These are phyloP conservation scores for Trichophyton schoenleinii DNA, from an alignment of 2,329 filamentous ascomycete species.

Conservation along the genomic window DNA sequence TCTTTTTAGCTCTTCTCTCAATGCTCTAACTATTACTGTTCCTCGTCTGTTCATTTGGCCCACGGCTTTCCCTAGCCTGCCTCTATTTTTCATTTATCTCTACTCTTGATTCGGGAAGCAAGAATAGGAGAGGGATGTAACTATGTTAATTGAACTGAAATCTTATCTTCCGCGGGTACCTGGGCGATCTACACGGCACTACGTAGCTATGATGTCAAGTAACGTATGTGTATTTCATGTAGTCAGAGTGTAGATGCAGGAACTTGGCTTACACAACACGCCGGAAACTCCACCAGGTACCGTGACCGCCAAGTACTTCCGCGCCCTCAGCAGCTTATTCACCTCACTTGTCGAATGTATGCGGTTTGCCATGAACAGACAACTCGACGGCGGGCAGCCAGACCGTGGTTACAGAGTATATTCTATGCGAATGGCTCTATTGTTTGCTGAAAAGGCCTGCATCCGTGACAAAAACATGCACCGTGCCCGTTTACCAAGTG, in stretches of 20 bases:
- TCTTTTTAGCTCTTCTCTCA: slow-evolving; percentile 1
- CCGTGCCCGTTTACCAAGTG: background rate
- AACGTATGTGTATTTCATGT: background rate
- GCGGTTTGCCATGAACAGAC: background rate
- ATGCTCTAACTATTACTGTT: background rate
- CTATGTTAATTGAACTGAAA: background rate
- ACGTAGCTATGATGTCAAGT: background rate
- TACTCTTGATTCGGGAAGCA: background rate
- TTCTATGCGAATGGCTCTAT: too few species aligned
- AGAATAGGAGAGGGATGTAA: background rate
- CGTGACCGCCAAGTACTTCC: slow-evolving; percentile 7
- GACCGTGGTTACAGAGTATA: background rate
- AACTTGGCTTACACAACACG: background rate
- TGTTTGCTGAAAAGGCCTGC: too few species aligned
- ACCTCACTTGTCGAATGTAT: background rate
- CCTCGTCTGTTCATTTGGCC: background rate
- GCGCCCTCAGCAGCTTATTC: background rate
- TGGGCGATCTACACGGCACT: background rate
- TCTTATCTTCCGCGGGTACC: background rate
- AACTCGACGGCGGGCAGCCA: background rate
- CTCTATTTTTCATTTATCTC: background rate
- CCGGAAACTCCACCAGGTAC: background rate
- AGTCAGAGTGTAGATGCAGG: background rate
- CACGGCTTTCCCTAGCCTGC: background rate
- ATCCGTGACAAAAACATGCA: background rate